Evolutionary conservation across 2,329 filamentous ascomycete species (phyloP), one percentile per base, ranked within the genome.

Genomic region (Sporothrix inflata): DNA sequence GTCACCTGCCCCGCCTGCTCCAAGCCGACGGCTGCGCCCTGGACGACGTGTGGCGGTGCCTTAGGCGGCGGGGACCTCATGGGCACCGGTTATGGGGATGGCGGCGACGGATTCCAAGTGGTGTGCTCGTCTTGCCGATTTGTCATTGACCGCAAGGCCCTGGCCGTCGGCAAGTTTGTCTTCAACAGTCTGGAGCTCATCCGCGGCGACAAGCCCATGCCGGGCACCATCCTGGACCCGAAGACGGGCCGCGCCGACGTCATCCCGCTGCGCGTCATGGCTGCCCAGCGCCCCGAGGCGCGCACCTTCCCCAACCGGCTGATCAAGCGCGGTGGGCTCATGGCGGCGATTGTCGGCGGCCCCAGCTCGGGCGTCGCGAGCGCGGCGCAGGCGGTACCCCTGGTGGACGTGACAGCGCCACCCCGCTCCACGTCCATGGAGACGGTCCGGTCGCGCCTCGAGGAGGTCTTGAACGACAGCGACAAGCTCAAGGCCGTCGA

Each of bases 211-310:
- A 77, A 81, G 1, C 89, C 91, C 0, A 88, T 94, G 83, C 89
- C 90, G 0, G 91, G 92, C 1, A 94, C 91, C 0, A 78, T 93
- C 4, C 83, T 93, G 8, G 83, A 88, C 9, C 78, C 85, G 0
- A 78, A 80, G 1, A 83, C 77, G 0, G 92, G 91, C 0, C 79
- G 38, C 16, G 38, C 60, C 0, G 38, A 45, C 5, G 6, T n/a
- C 38, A 45, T 63, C 3, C 60, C 38, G 0, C 19, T 24, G 19
- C n/a, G 60, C 14, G 12, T 16, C 7, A 7, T 1, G 42, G 55
- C 71, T 7, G 76, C 16, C 75, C 12, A 14, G 21, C 19, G 21
- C 14, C 60, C 60, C 3, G 76, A 76, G 63, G 73, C 78, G 8
- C 82, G 84, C 12, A 83, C 84, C 0, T 90, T 91, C 74, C 88